Evolutionary conservation across 2,329 filamentous ascomycete genomes (phyloP).

Genomic region (Sarocladium oryzae): DNA sequence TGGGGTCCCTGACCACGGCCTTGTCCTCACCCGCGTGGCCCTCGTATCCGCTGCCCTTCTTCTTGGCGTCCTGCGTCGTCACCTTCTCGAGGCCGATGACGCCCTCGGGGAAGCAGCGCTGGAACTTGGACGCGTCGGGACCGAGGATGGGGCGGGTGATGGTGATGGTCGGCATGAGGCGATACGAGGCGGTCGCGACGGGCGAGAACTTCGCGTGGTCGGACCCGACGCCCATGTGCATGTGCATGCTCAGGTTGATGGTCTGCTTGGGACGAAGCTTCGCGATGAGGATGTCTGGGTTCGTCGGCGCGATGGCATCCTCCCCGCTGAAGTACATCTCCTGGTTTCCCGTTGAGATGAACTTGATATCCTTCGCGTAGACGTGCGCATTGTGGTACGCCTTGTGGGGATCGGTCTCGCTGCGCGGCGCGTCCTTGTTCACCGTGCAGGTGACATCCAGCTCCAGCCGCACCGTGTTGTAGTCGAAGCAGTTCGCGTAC

Average conservation of each 20-base stretch:
- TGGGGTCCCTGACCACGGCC: slow-evolving; percentile 79
- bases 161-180: slow-evolving; percentile 79
- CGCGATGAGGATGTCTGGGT: slow-evolving; percentile 89
- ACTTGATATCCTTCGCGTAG: slow-evolving; percentile 72
- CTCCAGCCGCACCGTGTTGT: slow-evolving; percentile 77
- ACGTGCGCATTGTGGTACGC: slow-evolving; percentile 82
- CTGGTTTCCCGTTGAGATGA: slow-evolving; percentile 70
- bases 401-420: slow-evolving; percentile 74
- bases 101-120: slow-evolving; percentile 78
- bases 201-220: slow-evolving; percentile 98
- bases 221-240: slow-evolving; percentile 86
- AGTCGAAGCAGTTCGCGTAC: slow-evolving; percentile 60
- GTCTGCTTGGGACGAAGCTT: slow-evolving; percentile 89
- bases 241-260: slow-evolving; percentile 83
- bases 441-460: slow-evolving; percentile 75
- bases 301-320: slow-evolving; percentile 65
- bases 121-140: slow-evolving; percentile 81
- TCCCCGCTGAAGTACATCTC: slow-evolving; percentile 60
- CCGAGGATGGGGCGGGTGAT: slow-evolving; percentile 82
- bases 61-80: slow-evolving; percentile 56
- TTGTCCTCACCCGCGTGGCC: slow-evolving; percentile 74
- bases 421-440: slow-evolving; percentile 63
- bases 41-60: slow-evolving; percentile 58
- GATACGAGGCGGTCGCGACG: slow-evolving; percentile 89
- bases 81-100: slow-evolving; percentile 77